Percentiles rank a stretch among this genome's conserved stretches.
These are phyloP conservation scores for Globisporangium irregulare DNA, from an alignment of 352 stramenopile species.

Conservation along the genomic window DNA sequence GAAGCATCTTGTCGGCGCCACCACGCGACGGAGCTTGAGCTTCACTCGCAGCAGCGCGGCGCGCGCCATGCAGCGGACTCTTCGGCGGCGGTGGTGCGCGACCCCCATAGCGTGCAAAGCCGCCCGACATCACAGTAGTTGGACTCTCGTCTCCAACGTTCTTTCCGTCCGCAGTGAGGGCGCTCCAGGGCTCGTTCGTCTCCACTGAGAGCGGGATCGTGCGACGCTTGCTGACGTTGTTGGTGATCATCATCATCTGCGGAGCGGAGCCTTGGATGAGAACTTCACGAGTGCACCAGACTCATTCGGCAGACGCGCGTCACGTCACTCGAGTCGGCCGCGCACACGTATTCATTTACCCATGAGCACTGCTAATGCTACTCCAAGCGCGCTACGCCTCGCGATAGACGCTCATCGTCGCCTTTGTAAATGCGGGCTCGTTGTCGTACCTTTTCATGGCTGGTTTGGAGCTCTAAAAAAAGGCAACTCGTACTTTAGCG, in stretches of 20 bases:
- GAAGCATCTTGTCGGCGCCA: slow-evolving; percentile 39
- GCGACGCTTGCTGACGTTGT: slow-evolving; percentile 23
- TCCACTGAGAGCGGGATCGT: slow-evolving; percentile 47
- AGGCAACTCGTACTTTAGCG: not conserved
- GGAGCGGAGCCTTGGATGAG: not conserved
- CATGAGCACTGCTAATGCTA: not conserved
- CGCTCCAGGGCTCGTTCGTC: slow-evolving; percentile 13
- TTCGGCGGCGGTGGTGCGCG: slow-evolving; percentile 41
- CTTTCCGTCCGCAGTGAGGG: not conserved
- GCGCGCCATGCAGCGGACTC: slow-evolving; percentile 34
- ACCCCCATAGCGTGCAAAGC: slow-evolving; percentile 15
- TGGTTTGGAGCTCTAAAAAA: not conserved
- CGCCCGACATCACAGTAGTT: not conserved
- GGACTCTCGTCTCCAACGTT: not conserved
- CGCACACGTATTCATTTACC: not conserved
- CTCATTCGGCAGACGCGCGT: not conserved
- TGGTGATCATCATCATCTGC: not conserved
- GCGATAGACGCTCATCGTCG: not conserved
- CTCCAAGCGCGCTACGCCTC: not conserved
- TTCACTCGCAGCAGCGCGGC: not conserved
- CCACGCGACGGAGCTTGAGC: slow-evolving; percentile 11
- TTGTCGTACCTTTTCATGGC: not conserved
- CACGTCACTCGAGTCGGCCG: not conserved
- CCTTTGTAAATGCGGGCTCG: not conserved
- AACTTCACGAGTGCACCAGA: not conserved